phyloP scores from a whole-genome alignment of 768 basidiomycete genomes.

The Naganishia vishniacii region DNA sequence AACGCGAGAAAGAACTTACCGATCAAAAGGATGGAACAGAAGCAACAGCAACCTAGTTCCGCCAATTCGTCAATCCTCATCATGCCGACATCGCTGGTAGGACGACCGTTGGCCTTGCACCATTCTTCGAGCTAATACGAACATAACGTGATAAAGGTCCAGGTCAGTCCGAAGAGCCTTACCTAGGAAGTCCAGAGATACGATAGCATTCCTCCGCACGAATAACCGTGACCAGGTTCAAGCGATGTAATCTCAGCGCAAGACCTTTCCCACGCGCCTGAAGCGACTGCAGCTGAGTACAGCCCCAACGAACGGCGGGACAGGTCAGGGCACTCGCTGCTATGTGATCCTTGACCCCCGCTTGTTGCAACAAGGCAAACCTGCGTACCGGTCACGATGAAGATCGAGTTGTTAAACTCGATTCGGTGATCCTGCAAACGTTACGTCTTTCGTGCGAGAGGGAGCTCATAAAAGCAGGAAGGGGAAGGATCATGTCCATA shows the following conservation, averaged over 20 bases:
- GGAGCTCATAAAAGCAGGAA: no score
- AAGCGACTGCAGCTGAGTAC: no score
- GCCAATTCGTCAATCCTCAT: constrained; percentile 36
- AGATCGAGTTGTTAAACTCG: background rate
- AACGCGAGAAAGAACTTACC: background rate
- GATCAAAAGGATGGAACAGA: constrained; percentile 29
- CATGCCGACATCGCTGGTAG: constrained; percentile 34
- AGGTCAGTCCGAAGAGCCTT: background rate
- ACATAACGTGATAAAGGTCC: background rate
- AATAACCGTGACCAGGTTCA: constrained; percentile 25
- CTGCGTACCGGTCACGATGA: constrained; percentile 7
- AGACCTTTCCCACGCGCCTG: constrained; percentile 1
- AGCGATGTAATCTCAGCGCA: constrained; percentile 28
- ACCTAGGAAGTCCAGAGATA: constrained; percentile 13
- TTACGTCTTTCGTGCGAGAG: no score
- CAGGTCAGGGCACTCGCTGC: constrained; percentile 20
- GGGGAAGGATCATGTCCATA: constrained; percentile 20
- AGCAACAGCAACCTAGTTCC: constrained; percentile 36
- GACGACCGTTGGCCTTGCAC: constrained; percentile 27
- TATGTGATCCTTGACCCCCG: constrained; percentile 20
- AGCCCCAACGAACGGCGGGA: background rate
- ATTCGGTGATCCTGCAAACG: no score
- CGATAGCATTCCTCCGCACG: constrained; percentile 25
- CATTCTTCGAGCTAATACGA: constrained; percentile 22
- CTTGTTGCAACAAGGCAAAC: constrained; percentile 3